Conservation (phyloP, 2,329 filamentous ascomycete genomes). For the Calonectria pseudoturangicola region DNA sequence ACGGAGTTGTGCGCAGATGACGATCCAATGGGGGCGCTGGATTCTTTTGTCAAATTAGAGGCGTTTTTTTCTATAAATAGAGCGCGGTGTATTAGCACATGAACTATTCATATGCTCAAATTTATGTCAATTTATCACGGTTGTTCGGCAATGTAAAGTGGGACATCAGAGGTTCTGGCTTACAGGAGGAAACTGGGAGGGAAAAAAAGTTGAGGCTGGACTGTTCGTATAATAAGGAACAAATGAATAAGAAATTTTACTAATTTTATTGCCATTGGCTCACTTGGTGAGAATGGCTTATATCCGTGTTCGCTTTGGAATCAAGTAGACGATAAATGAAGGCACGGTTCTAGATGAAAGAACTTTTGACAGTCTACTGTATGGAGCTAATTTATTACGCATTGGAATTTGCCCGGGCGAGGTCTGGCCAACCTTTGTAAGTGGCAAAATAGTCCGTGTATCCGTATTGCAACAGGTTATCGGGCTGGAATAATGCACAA, state of each 20-base stretch:
- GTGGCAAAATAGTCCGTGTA: slow-evolving; percentile 15
- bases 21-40: slow-evolving; percentile 30
- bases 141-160: not conserved
- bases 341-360: no score
- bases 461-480: not conserved
- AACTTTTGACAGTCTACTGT: no score
- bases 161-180: no score
- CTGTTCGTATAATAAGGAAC: no score
- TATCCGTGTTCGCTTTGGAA: no score
- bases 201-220: no score
- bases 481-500: slow-evolving; percentile 8
- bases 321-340: no score
- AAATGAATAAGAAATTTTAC: no score
- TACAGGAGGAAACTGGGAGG: no score
- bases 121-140: slow-evolving; percentile 9
- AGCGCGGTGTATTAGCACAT: not conserved
- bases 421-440: not conserved
- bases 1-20: slow-evolving; percentile 35
- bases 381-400: not conserved
- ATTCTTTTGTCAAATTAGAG: slow-evolving; percentile 24
- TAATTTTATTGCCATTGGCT: no score
- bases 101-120: not conserved
- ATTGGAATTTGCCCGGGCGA: slow-evolving; percentile 2
- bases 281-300: no score
- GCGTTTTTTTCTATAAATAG: slow-evolving; percentile 17